Evolutionary conservation across 208 protist genomes (phyloP), one percentile per base, ranked within the genome.

Genomic region (Leishmania major): DNA sequence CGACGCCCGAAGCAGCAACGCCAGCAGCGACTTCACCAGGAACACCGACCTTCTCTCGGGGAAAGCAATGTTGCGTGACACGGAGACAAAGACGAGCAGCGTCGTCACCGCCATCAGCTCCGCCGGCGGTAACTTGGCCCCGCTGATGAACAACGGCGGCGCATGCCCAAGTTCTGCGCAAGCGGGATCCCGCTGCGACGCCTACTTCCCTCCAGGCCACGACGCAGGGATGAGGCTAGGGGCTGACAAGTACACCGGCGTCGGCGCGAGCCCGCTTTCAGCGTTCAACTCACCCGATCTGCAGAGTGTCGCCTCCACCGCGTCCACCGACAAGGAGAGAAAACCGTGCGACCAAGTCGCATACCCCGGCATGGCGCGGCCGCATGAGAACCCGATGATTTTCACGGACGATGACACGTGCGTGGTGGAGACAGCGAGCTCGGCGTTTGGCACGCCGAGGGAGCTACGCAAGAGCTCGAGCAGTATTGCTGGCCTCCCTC

Each of bases 351-450:
- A 35, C 37, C 37, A 35, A 8, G n/a, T 4, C 25, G 22, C 6
- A n/a, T 60, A 25, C 43, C n/a, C 40, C 25, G 28, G 25, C 59
- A 70, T 60, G 5, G 59, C 25, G 11, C 40, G 19, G 45, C 45
- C 60, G 57, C 31, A 3, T 31, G 10, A 15, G 71, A 55, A 75
- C 51, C 76, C 76, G 35, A 75, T 77, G 31, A 25, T 57, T 17
- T 85, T 85, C 35, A 64, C 74, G 7, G 82, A 85, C 51, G 82
- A 85, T 15, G 82, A 85, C 77, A 85, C 76, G 55, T 53, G 77
- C 1, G 53, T 62, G 15, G 51, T 57, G 19, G 82, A 75, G 47
- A 85, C 77, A 17, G 82, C 77, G 43, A 85, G 82, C 72, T 81
- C 82, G 6, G 77, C 70, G 37, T 85, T 85, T 45, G 49, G 55